Evolutionary conservation across 129 eudicot species (phyloP).

Genomic region (Deinandra increscens): DNA sequence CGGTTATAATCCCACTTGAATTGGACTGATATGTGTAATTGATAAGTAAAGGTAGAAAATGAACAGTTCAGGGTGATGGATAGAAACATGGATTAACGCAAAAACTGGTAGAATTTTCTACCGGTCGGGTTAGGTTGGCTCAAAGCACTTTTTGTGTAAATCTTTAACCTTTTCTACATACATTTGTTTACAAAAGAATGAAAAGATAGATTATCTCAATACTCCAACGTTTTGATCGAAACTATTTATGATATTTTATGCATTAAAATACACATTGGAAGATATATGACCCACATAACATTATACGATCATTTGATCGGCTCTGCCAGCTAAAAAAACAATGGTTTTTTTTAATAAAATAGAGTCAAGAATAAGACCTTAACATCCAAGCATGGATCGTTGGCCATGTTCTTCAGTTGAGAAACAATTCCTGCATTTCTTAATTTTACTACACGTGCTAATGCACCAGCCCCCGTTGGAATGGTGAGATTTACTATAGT

Average conservation of each 20-base stretch:
- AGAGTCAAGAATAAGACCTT: conserved; percentile 47
- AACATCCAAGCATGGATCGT: conserved; percentile 87
- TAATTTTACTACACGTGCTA: conserved; percentile 51
- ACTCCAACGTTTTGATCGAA: not conserved
- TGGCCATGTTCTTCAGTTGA: conserved; percentile 68
- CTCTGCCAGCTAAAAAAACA: not conserved
- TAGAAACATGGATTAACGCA: not conserved
- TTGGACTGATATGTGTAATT: not conserved
- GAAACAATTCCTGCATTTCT: conserved; percentile 71
- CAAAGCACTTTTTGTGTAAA: not conserved
- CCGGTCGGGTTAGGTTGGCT: not conserved
- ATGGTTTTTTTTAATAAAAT: not conserved
- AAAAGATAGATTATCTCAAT: not conserved
- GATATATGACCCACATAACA: not conserved
- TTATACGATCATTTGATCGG: not conserved
- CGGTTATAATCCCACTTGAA: not conserved
- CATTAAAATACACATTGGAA: not conserved
- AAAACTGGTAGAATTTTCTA: not conserved
- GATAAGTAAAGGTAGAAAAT: not conserved
- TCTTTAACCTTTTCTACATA: not conserved
- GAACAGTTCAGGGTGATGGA: not conserved
- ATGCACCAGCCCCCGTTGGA: conserved; percentile 73
- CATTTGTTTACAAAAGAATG: not conserved
- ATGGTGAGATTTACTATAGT: conserved; percentile 73
- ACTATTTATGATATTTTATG: not conserved